Percentiles rank a stretch among this genome's conserved stretches.
phyloP scores from a whole-genome alignment of 83 land plant species.

The Picea abies region DNA sequence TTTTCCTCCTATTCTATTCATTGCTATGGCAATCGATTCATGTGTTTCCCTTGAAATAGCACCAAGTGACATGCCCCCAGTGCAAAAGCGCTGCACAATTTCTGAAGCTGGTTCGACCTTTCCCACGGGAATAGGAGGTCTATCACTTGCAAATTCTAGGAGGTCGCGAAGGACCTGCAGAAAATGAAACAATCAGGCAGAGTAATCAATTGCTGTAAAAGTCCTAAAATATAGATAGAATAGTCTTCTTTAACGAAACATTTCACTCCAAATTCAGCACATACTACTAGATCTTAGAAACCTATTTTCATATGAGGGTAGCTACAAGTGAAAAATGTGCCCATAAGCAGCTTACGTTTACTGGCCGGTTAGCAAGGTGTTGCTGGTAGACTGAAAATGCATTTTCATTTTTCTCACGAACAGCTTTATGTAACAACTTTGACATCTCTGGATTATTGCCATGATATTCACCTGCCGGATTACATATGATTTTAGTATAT shows the following conservation, averaged over 20 bases:
- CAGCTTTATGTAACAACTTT: slow-evolving; percentile 96
- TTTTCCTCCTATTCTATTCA: slow-evolving; percentile 98
- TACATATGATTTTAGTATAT: not conserved
- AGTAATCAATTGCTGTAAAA: not conserved
- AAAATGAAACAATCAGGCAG: not conserved
- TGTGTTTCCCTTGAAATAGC: slow-evolving; percentile 99
- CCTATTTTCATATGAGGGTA: not conserved
- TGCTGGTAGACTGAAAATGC: slow-evolving; percentile 94
- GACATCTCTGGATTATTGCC: slow-evolving; percentile 99
- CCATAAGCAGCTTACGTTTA: slow-evolving; percentile 58
- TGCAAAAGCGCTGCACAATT: slow-evolving; percentile 92
- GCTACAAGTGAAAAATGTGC: not conserved
- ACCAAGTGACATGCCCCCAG: slow-evolving; percentile 99
- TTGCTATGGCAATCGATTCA: slow-evolving; percentile 98
- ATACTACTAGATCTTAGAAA: not conserved
- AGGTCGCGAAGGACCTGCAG: slow-evolving; percentile 92
- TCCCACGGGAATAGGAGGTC: slow-evolving; percentile 84
- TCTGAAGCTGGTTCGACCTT: slow-evolving; percentile 85
- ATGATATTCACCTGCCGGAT: slow-evolving; percentile 90
- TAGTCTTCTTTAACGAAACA: not conserved
- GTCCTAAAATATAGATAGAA: not conserved
- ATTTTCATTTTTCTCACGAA: slow-evolving; percentile 89
- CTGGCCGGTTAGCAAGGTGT: slow-evolving; percentile 90
- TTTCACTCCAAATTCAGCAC: not conserved
- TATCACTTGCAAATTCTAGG: slow-evolving; percentile 86